phyloP scores from a whole-genome alignment of 768 basidiomycete species.

The Collybia sp. region DNA sequence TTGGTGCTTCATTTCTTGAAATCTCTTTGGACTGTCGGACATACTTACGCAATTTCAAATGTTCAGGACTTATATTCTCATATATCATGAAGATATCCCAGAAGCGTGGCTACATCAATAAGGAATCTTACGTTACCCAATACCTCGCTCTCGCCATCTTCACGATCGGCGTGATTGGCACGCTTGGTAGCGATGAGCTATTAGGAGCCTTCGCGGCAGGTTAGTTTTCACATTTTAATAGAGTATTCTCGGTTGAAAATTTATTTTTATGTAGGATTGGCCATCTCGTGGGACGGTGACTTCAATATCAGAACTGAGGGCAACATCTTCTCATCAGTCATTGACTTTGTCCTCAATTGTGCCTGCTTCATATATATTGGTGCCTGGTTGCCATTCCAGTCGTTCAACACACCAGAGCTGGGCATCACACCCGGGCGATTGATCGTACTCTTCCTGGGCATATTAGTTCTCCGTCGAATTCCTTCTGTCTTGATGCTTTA shows the following conservation, averaged over 20 bases:
- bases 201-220: constrained; percentile 86
- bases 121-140: constrained; percentile 88
- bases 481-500: constrained; percentile 77
- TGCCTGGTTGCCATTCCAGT: constrained; percentile 74
- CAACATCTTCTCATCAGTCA: constrained; percentile 84
- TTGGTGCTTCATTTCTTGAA: no score
- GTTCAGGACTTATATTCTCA: constrained; percentile 69
- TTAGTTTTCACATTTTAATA: no score
- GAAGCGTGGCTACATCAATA: constrained; percentile 58
- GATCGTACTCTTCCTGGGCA: constrained; percentile 56
- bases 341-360: constrained; percentile 84
- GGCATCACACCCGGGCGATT: constrained; percentile 72
- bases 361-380: constrained; percentile 83
- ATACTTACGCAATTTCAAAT: no score
- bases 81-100: constrained; percentile 71
- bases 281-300: constrained; percentile 89
- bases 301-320: constrained; percentile 79
- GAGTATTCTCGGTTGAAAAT: no score
- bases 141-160: constrained; percentile 71
- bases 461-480: constrained; percentile 75
- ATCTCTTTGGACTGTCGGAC: no score
- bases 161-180: constrained; percentile 72
- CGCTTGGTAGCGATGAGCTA: constrained; percentile 84
- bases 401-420: constrained; percentile 50
- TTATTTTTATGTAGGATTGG: constrained; percentile 48